Evolutionary conservation across 164 flowering plant species (phyloP).

Genomic region (Euptelea pleiosperma): DNA sequence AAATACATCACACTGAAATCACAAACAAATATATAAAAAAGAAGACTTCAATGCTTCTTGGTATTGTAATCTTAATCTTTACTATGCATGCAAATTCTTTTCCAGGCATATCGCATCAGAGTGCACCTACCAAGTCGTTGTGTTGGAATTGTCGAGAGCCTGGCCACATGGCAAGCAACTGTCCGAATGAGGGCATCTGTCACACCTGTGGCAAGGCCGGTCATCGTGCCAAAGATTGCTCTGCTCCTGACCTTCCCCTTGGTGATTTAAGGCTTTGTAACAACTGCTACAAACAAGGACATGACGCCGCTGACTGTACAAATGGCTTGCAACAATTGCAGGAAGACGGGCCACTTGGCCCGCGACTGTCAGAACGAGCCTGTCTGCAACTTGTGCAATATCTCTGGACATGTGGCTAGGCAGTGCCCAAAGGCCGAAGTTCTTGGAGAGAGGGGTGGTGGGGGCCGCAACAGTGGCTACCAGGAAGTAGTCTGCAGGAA

Average conservation of each 20-base stretch:
- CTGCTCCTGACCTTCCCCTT: conserved; percentile 38
- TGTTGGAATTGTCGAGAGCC: conserved; percentile 69
- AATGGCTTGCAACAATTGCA: conserved; percentile 82
- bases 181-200: conserved; percentile 56
- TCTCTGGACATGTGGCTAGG: conserved; percentile 55
- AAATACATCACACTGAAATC: too few species aligned
- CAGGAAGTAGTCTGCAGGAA: conserved; percentile 52
- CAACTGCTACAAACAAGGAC: conserved; percentile 79
- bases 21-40: too few species aligned
- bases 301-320: conserved; percentile 58
- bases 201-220: conserved; percentile 60
- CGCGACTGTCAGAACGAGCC: conserved; percentile 55
- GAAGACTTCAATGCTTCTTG: too few species aligned
- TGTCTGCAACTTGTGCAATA: conserved; percentile 53
- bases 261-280: conserved; percentile 68
- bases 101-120: conserved; percentile 54
- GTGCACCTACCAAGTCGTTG: conserved; percentile 41
- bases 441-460: conserved; percentile 30
- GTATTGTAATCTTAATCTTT: too few species aligned
- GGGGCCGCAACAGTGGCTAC: conserved; percentile 28
- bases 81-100: too few species aligned
- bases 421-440: conserved; percentile 39
- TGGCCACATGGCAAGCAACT: conserved; percentile 49
- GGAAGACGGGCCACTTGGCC: conserved; percentile 64
- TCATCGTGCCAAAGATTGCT: conserved; percentile 60